phyloP scores from a whole-genome alignment of 2,329 filamentous ascomycete species.

The Fusarium sp. region DNA sequence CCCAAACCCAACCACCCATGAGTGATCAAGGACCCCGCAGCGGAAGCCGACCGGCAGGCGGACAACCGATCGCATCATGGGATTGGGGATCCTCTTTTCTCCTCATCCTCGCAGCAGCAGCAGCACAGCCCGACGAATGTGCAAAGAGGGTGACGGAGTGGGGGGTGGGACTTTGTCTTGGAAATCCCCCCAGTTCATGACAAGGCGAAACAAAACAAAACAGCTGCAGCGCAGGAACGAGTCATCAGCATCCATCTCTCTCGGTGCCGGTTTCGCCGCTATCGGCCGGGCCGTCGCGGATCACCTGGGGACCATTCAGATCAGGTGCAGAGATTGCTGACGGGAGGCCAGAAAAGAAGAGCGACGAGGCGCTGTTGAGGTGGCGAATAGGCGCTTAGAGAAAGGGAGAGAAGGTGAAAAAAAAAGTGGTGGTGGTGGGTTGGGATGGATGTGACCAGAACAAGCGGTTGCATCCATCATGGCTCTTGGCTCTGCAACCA shows the following conservation, averaged over 20 bases:
- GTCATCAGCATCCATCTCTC: not conserved
- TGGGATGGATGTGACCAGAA: slow-evolving; percentile 24
- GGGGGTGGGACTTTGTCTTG: slow-evolving; percentile 16
- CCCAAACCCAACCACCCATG: slow-evolving; percentile 33
- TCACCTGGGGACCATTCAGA: slow-evolving; percentile 18
- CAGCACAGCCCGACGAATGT: slow-evolving; percentile 22
- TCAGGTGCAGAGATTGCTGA: slow-evolving; percentile 16
- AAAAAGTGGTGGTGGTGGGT: slow-evolving; percentile 15
- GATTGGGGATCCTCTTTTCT: slow-evolving; percentile 32
- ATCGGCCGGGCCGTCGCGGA: slow-evolving; percentile 13
- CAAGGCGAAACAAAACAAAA: slow-evolving; percentile 20
- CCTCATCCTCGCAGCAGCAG: slow-evolving; percentile 9
- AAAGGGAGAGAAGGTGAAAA: slow-evolving; percentile 9
- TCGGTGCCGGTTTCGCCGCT: slow-evolving; percentile 10
- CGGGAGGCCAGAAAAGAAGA: slow-evolving; percentile 1
- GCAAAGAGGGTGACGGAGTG: slow-evolving; percentile 19
- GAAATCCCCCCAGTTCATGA: slow-evolving; percentile 7
- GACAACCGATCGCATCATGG: slow-evolving; percentile 35
- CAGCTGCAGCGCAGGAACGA: not conserved
- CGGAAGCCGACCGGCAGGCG: slow-evolving; percentile 17
- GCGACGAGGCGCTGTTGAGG: slow-evolving; percentile 7
- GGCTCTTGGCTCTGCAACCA: slow-evolving; percentile 36
- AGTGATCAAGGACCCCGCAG: slow-evolving; percentile 23
- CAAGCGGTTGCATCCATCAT: slow-evolving; percentile 29
- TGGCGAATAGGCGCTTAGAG: slow-evolving; percentile 31